Base-by-base conservation (phyloP, 2,329 filamentous ascomycete species). In the Dactylonectria macrodidyma region DNA sequence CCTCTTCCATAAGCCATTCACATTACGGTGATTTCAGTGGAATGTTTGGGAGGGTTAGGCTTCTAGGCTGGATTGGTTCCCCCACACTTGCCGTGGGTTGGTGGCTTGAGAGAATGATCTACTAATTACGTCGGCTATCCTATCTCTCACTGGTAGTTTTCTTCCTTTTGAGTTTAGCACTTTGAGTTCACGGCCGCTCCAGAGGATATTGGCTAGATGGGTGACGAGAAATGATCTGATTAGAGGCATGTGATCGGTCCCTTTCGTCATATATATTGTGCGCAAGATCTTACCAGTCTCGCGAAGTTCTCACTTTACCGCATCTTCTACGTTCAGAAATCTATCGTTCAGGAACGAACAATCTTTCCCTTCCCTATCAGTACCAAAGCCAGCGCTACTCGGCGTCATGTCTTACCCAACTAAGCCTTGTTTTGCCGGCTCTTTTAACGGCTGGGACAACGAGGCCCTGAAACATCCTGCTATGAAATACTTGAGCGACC, bases 1-100 rank as follows among this genome's bases (percentile, higher is more conserved):
- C 50, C 50, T 52, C 50, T 52, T 52, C n/a, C 30, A 52, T 52
- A 34, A 52, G 34, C 50, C 50, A 52, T 52, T 52, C 50, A 19
- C 11, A 52, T 52, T 34, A 33, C 7, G 50, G 50, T 52, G 11
- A 33, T 33, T n/a, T 16, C 14, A 52, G 12, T 33, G 24, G 24
- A 52, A 52, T 52, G 12, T 16, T 12, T 52, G 26, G 26, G 50
- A 52, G 50, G 50, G 9, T 52, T 52, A 52, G 5, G 26, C 26
- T 52, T 52, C 26, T 52, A 26, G 30, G 50, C 50, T 52, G 26
- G 50, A 30, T n/a, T 33, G 26, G 50, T 52, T 52, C 50, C 50
- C 16, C 33, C 16, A 52, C n/a, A 52, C 50, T 52, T 52, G 24
- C 10, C 47, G 50, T n/a, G 50, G 50, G 26, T 52, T 52, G 11